Base-by-base conservation (phyloP, 2,329 filamentous ascomycete genomes). In the Ciborinia camelliae region DNA sequence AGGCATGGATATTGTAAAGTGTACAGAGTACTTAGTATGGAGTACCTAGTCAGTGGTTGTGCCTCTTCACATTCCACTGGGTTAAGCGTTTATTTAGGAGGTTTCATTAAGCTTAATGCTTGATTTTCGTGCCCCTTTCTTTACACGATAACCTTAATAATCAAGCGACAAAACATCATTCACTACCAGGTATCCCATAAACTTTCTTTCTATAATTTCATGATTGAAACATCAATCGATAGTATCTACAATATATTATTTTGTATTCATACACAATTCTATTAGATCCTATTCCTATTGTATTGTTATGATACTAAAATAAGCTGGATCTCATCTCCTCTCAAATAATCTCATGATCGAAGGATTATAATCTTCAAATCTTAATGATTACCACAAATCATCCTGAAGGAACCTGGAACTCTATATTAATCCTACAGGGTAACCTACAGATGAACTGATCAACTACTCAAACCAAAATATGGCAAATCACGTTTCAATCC, bases 361-460 rank as follows among this genome's bases (percentile, higher is more conserved):
- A 62, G 60, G 60, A 62, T 62, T 23, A n/a, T 35, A 50, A 53
- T 62, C 30, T 62, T 18, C 50, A 47, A 62, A 62, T 62, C 30
- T 54, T 47, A 55, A 55, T 50, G 48, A 62, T 55, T 37, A 62
- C 60, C 60, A 62, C 60, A 62, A 37, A 37, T 37, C 41, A 52
- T 55, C 60, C 60, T 62, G n/a, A 47, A 10, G 35, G 35, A 2
- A 7, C 35, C n/a, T 53, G 59, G 37, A 37, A 62, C 59, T n/a
- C 26, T 62, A 47, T 35, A 53, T 35, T 23, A 30, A 62, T 62
- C 50, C 60, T 55, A 43, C n/a, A 35, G 35, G 35, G 59, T 48
- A 53, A 37, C 45, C 35, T 55, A 35, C 53, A 23, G 53, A 55
- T 14, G 53, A 20, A 55, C 37, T 18, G 26, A 5, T 41, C 37